A percentile compares a stretch with the other conserved stretches of the same genome.
Evolutionary conservation across 202 grass and related monocot genomes (phyloP).

Genomic region (Setaria italica): DNA sequence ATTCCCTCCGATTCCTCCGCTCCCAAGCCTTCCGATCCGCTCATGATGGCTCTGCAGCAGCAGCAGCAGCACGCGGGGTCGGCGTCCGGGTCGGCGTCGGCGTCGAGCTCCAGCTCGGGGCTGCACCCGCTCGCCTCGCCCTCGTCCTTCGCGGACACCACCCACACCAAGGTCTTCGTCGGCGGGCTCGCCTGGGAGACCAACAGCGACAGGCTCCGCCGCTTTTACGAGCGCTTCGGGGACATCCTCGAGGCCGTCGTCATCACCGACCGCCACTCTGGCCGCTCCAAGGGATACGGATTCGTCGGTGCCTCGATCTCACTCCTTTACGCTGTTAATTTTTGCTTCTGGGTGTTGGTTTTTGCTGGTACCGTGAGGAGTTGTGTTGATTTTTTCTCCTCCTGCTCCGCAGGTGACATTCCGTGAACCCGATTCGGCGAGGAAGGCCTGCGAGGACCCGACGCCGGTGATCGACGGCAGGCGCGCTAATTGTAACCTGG

Average conservation of each 20-base stretch:
- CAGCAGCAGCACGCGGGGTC: constrained; percentile 68
- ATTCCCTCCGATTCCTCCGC: background rate
- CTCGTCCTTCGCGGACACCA: constrained; percentile 87
- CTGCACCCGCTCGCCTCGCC: constrained; percentile 70
- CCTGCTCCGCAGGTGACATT: constrained; percentile 72
- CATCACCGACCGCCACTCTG: constrained; percentile 86
- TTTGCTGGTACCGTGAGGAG: background rate
- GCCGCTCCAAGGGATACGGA: constrained; percentile 93
- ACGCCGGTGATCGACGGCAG: constrained; percentile 84
- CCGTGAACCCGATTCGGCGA: constrained; percentile 82
- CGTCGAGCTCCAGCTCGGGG: constrained; percentile 94
- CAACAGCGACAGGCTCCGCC: constrained; percentile 70
- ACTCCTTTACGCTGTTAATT: constrained; percentile 15
- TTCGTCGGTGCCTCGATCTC: constrained; percentile 65
- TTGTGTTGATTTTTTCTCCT: constrained; percentile 4
- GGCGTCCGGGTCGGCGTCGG: constrained; percentile 79
- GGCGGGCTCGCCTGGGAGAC: constrained; percentile 99
- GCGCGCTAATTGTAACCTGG: constrained; percentile 91
- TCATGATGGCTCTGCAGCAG: constrained; percentile 54
- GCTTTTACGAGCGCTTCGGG: constrained; percentile 81
- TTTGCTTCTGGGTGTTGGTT: background rate
- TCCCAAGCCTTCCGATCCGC: background rate
- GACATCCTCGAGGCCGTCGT: constrained; percentile 94
- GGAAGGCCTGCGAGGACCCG: constrained; percentile 77
- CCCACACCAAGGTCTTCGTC: constrained; percentile 93